phyloP scores from a whole-genome alignment of 768 basidiomycete species.

The Nidularia sp. region DNA sequence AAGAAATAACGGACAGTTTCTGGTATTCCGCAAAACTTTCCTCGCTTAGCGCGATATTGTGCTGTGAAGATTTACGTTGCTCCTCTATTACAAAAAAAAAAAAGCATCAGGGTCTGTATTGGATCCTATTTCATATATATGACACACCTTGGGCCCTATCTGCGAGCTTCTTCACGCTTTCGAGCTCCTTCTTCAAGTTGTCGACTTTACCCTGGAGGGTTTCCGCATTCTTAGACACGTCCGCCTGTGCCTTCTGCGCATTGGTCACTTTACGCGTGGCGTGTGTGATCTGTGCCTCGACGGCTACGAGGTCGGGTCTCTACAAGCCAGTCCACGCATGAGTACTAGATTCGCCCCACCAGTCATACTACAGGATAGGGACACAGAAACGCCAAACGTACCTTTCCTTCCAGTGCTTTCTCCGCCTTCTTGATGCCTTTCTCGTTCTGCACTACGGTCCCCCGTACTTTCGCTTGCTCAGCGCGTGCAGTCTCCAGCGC shows the following conservation, averaged over 20 bases:
- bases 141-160: slow-evolving; percentile 73
- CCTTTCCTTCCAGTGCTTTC: slow-evolving; percentile 83
- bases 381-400: slow-evolving; percentile 18
- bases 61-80: slow-evolving; percentile 65
- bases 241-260: slow-evolving; percentile 56
- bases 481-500: slow-evolving; percentile 70
- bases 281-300: slow-evolving; percentile 88
- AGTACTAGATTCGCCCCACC: background rate
- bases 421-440: slow-evolving; percentile 87
- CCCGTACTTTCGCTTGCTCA: slow-evolving; percentile 75
- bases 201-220: slow-evolving; percentile 45
- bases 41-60: slow-evolving; percentile 76
- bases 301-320: slow-evolving; percentile 80
- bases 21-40: slow-evolving; percentile 88
- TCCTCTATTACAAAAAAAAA: slow-evolving; percentile 45
- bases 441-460: slow-evolving; percentile 78
- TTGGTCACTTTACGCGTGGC: slow-evolving; percentile 75
- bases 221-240: slow-evolving; percentile 53
- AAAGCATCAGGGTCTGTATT: too few relatives aligned
- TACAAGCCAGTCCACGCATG: slow-evolving; percentile 19
- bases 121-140: too few relatives aligned
- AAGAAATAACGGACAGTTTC: slow-evolving; percentile 49
- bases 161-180: slow-evolving; percentile 61
- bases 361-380: background rate
- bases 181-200: slow-evolving; percentile 60